Evolutionary conservation across 768 basidiomycete species (phyloP).

Genomic region (Leccinum disarticulatum): DNA sequence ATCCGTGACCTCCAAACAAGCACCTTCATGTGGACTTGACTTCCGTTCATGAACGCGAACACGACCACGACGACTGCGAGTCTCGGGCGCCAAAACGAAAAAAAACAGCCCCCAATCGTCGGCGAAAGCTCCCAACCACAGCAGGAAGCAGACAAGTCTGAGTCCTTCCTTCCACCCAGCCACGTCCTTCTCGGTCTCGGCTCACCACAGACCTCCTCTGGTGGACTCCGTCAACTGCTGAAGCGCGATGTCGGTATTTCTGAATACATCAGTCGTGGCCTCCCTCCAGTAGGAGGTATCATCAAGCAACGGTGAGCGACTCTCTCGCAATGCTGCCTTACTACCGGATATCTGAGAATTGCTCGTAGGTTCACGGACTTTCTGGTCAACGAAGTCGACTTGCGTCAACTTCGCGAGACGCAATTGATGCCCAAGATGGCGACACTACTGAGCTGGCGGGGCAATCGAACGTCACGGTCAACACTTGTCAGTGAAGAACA

Average conservation of each 20-base stretch:
- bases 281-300: constrained; percentile 81
- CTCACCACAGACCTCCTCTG: constrained; percentile 46
- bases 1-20: not conserved
- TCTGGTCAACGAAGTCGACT: constrained; percentile 87
- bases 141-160: constrained; percentile 18
- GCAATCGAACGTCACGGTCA: constrained; percentile 2
- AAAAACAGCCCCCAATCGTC: constrained; percentile 28
- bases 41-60: constrained; percentile 49
- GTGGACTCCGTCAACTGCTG: constrained; percentile 55
- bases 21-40: constrained; percentile 23
- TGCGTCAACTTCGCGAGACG: constrained; percentile 24
- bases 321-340: not conserved
- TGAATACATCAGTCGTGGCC: constrained; percentile 72
- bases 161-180: constrained; percentile 65
- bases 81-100: constrained; percentile 41
- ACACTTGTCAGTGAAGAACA: not conserved
- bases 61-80: constrained; percentile 41
- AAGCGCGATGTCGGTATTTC: constrained; percentile 91
- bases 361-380: constrained; percentile 90
- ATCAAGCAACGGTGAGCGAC: constrained; percentile 88
- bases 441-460: constrained; percentile 1
- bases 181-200: constrained; percentile 65
- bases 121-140: constrained; percentile 7
- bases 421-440: constrained; percentile 12
- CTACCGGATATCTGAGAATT: constrained; percentile 2